Conservation (phyloP, 345 rosid species). For the Bruguiera parviflora region DNA sequence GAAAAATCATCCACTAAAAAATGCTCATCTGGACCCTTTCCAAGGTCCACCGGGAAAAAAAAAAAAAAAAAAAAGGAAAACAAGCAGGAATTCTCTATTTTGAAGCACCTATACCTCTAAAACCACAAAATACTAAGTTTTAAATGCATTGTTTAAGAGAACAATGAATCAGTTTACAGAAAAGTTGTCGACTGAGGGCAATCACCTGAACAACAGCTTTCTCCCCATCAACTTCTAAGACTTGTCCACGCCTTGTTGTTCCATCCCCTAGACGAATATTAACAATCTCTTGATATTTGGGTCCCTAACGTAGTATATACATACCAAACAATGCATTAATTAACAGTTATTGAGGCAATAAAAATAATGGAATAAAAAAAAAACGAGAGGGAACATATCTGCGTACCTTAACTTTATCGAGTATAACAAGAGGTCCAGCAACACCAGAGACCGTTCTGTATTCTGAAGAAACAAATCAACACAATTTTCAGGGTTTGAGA, state of each 20-base stretch:
- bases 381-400: neutral
- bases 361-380: neutral
- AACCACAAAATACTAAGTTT: neutral
- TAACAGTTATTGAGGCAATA: neutral
- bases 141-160: too few species aligned
- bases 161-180: too few species aligned
- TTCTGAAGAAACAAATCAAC: constrained; percentile 41
- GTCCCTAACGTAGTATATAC: constrained; percentile 52
- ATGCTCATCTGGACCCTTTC: too few species aligned
- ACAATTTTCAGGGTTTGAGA: neutral
- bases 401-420: constrained; percentile 85
- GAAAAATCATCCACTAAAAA: neutral
- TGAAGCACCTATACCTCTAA: neutral
- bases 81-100: neutral
- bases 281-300: constrained; percentile 95
- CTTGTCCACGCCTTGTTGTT: constrained; percentile 91
- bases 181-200: neutral
- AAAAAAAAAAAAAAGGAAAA: neutral
- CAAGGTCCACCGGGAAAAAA: neutral
- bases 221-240: constrained; percentile 97
- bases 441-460: constrained; percentile 96
- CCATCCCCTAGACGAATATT: constrained; percentile 94
- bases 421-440: constrained; percentile 94
- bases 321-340: neutral
- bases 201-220: constrained; percentile 95